Evolutionary conservation across 1,139 yeast species (phyloP).

Genomic region (Blastobotrys ciferrii): DNA sequence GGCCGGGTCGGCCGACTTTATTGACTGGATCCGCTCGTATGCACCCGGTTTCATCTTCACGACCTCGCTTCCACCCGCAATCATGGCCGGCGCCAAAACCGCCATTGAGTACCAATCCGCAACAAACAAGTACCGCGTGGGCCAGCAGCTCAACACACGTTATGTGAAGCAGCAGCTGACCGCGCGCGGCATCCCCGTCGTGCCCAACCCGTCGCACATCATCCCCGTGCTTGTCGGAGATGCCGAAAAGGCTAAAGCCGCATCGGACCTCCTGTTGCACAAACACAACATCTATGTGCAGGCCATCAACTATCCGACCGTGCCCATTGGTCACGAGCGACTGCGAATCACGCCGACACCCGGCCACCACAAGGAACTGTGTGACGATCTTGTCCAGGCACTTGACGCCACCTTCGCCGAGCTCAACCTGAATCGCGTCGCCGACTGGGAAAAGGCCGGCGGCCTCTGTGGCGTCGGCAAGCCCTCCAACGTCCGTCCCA

Average conservation of each 20-base stretch:
- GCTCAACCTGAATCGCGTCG: conserved; percentile 68
- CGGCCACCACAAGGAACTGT: conserved; percentile 77
- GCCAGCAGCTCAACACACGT: conserved; percentile 81
- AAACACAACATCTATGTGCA: conserved; percentile 90
- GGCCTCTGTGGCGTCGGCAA: conserved; percentile 89
- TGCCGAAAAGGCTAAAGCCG: conserved; percentile 86
- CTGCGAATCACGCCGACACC: conserved; percentile 98
- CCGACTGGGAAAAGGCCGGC: conserved; percentile 76
- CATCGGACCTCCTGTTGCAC: conserved; percentile 82
- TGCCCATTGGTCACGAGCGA: conserved; percentile 92
- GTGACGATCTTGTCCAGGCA: conserved; percentile 74
- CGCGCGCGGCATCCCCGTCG: conserved; percentile 82
- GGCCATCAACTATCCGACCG: conserved; percentile 98
- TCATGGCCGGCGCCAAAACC: conserved; percentile 91
- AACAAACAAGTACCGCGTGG: conserved; percentile 72
- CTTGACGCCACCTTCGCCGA: conserved; percentile 78
- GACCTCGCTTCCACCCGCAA: conserved; percentile 94
- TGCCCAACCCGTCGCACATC: conserved; percentile 96
- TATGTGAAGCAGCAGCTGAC: conserved; percentile 75
- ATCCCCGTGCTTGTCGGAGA: conserved; percentile 94
- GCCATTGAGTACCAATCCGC: conserved; percentile 84
- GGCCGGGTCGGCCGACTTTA: conserved; percentile 78
- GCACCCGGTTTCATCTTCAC: conserved; percentile 98
- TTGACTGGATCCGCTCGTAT: conserved; percentile 94
- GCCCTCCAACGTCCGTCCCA: conserved; percentile 45